A percentile compares a stretch with the other conserved stretches of the same genome.
Conservation (phyloP, 768 basidiomycete genomes). For the Boletellus sp. region DNA sequence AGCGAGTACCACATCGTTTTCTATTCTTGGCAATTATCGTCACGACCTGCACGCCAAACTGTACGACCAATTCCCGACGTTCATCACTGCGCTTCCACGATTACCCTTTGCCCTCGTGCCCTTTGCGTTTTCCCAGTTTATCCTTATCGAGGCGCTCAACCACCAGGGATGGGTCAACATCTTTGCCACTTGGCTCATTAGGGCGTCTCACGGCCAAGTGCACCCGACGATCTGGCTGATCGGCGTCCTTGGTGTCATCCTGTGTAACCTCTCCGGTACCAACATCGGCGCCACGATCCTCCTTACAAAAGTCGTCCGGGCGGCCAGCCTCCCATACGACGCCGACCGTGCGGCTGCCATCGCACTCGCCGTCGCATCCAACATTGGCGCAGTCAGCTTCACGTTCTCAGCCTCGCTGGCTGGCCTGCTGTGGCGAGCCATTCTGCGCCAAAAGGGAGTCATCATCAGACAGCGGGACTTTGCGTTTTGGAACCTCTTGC, state of each 20-base stretch:
- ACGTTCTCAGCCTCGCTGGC: conserved; percentile 88
- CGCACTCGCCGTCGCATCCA: conserved; percentile 80
- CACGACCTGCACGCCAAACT: conserved; percentile 1
- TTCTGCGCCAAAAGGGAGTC: conserved; percentile 72
- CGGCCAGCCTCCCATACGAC: conserved; percentile 35
- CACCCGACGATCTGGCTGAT: conserved; percentile 60
- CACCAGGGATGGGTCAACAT: conserved; percentile 85
- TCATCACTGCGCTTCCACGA: conserved; percentile 58
- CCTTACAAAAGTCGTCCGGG: conserved; percentile 72
- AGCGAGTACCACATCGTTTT: neutral
- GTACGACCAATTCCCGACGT: conserved; percentile 60
- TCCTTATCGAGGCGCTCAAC: conserved; percentile 81
- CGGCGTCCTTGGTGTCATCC: conserved; percentile 65
- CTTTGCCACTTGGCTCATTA: conserved; percentile 66
- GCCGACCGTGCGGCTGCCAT: conserved; percentile 54
- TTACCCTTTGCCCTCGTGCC: conserved; percentile 82
- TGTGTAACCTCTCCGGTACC: conserved; percentile 82
- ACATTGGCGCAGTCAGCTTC: conserved; percentile 87
- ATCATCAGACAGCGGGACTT: conserved; percentile 59
- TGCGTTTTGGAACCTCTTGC: conserved; percentile 66
- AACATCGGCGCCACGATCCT: conserved; percentile 93
- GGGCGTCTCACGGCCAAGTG: conserved; percentile 40
- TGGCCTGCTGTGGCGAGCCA: conserved; percentile 78
- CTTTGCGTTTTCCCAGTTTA: conserved; percentile 93
- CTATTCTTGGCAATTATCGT: neutral